These are phyloP conservation scores for Udeniomyces megalosporus DNA, from an alignment of 768 basidiomycete species.

Conservation along the genomic window DNA sequence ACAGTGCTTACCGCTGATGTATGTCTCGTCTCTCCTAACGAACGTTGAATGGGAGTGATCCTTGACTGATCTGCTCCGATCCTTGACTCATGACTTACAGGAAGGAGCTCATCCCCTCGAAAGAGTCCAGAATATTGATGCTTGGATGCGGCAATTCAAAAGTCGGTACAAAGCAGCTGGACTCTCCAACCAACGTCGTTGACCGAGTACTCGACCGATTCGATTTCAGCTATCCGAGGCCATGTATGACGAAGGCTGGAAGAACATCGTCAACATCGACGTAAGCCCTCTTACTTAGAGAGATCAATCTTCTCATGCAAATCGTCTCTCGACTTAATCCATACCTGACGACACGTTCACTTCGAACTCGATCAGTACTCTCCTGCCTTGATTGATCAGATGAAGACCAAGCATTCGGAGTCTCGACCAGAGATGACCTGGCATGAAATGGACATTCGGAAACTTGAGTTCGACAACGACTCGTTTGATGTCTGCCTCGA, in stretches of 20 bases:
- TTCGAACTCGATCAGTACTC: no score
- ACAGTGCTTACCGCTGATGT: slow-evolving; percentile 16
- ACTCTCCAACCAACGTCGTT: no score
- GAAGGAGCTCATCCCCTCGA: slow-evolving; percentile 15
- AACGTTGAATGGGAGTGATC: background rate
- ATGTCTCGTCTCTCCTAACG: background rate
- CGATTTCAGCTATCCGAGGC: slow-evolving; percentile 10
- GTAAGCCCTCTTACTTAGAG: slow-evolving; percentile 31
- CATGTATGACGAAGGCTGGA: slow-evolving; percentile 72
- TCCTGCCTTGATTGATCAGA: slow-evolving; percentile 52
- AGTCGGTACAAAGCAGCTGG: no score
- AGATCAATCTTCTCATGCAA: background rate
- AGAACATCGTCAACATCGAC: slow-evolving; percentile 61
- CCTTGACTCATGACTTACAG: no score
- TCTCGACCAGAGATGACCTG: slow-evolving; percentile 56
- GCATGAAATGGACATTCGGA: slow-evolving; percentile 69
- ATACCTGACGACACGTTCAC: slow-evolving; percentile 25
- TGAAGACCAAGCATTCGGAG: slow-evolving; percentile 41
- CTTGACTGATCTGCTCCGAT: no score
- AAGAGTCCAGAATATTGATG: slow-evolving; percentile 23
- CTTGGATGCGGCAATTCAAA: slow-evolving; percentile 29
- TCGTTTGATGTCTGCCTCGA: slow-evolving; percentile 69
- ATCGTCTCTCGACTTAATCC: background rate
- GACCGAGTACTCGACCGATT: no score
- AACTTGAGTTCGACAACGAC: slow-evolving; percentile 43